Percentiles rank a stretch among this genome's conserved stretches.
phyloP scores from a whole-genome alignment of 345 rosid species.

The Acer campestre region DNA sequence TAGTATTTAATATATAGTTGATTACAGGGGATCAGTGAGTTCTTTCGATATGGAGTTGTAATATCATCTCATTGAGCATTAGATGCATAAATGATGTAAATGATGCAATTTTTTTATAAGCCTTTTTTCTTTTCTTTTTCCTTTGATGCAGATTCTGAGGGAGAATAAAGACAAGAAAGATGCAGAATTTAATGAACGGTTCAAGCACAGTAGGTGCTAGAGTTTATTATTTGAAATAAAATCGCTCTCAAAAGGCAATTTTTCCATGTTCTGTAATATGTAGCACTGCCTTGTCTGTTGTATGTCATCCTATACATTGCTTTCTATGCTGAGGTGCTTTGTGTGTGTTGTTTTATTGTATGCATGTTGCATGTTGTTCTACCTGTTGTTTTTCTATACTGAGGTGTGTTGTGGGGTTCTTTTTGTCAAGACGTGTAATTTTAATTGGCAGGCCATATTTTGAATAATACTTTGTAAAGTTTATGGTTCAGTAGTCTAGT shows the following conservation, averaged over 20 bases:
- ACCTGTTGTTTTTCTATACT: not conserved
- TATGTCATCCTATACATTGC: not conserved
- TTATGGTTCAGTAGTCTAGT: not conserved
- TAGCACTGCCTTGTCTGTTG: not conserved
- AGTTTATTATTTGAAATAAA: not conserved
- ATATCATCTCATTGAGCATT: not conserved
- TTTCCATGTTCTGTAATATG: not conserved
- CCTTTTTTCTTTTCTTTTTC: not conserved
- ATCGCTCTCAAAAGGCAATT: not conserved
- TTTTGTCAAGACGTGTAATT: not conserved
- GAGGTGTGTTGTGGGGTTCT: not conserved
- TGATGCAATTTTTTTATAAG: not conserved
- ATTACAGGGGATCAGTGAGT: not conserved
- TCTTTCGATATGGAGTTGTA: not conserved
- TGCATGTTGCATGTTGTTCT: not conserved
- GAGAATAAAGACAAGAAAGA: constrained; percentile 96
- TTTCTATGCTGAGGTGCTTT: not conserved
- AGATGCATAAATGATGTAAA: constrained; percentile 1
- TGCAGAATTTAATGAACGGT: constrained; percentile 94
- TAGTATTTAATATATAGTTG: not conserved
- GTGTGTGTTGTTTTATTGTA: not conserved
- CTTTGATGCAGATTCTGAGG: constrained; percentile 64
- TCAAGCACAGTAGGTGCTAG: constrained; percentile 80
- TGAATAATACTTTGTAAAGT: not conserved
- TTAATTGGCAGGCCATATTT: not conserved